Conservation (phyloP, 495 filamentous ascomycete genomes). For the Lasiosphaeria ovina region DNA sequence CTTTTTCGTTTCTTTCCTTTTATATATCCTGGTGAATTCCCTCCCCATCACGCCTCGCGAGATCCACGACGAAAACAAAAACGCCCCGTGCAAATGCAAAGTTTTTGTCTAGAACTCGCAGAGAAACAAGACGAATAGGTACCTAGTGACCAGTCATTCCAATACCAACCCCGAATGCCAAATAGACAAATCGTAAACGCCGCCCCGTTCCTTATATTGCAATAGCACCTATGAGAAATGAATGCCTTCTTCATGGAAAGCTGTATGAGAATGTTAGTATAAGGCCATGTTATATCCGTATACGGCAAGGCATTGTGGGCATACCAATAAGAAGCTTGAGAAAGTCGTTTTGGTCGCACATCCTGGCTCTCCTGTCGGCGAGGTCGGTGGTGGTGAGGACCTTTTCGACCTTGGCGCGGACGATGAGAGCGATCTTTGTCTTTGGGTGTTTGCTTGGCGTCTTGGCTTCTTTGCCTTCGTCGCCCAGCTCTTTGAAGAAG, state of each 20-base stretch:
- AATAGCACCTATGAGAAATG: conserved; percentile 70
- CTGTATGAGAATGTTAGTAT: conserved; percentile 23
- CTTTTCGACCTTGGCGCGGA: conserved; percentile 77
- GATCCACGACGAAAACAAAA: conserved; percentile 28
- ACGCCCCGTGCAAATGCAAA: background rate
- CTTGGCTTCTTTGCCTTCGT: conserved; percentile 46
- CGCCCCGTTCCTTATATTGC: background rate
- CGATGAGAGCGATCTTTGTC: conserved; percentile 72
- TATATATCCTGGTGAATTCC: too few relatives aligned
- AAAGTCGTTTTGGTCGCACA: conserved; percentile 90
- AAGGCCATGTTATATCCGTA: background rate
- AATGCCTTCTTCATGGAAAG: conserved; percentile 85
- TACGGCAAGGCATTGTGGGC: background rate
- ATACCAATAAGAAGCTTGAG: conserved; percentile 50
- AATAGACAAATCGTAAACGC: conserved; percentile 11
- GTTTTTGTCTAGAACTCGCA: background rate
- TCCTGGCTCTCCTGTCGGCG: conserved; percentile 73
- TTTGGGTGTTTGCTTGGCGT: conserved; percentile 53
- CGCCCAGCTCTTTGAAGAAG: conserved; percentile 71
- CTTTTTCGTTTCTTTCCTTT: too few relatives aligned
- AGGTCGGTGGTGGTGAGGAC: conserved; percentile 75
- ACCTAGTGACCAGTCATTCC: background rate
- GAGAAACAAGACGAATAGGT: background rate
- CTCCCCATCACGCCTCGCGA: background rate
- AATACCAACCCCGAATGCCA: background rate